Base-by-base conservation (phyloP, 148 eudicot species). In the Vaccinium corymbosum region DNA sequence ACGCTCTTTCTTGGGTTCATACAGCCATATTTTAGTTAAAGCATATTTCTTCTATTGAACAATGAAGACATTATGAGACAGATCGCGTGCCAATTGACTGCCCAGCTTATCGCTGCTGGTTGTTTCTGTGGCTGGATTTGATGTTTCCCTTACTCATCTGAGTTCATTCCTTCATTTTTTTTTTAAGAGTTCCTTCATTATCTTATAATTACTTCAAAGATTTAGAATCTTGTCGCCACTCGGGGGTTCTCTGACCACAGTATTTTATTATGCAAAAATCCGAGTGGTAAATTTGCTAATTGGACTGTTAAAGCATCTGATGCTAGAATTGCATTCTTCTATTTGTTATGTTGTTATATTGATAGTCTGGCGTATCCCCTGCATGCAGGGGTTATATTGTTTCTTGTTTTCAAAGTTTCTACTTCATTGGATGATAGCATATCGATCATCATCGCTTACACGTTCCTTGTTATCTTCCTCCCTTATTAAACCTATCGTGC, bases 91-190 rank as follows among this genome's bases (percentile, higher is more conserved):
- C 71, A n/a, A 50, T 70, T 84, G 25, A 71, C 68, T 84, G 86
- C 82, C 86, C 82, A 74, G 83, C 53, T 79, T 71, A 38, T 51
- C 14, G 87, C 87, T 85, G 87, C 52, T 9, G 84, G 81, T 70
- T 84, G 84, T 81, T 85, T 85, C 61, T 81, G 66, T 38, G 66
- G 76, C 55, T 52, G 77, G 84, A 85, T 85, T 57, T 82, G 84
- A 85, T 81, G 81, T 15, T 78, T 68, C 50, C 57, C 85, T 86
- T 82, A 76, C 85, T 86, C 87, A 86, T 86, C 87, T 78, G 87
- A 86, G 82, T 86, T 57, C 79, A 56, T 76, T 22, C 53, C 20
- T 32, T 51, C 32, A 13, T 64, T 27, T 32, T 32, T 32, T 32
- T 32, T 32, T 32, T 2, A 32, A 32, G 35, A 32, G 35, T 76